phyloP scores from a whole-genome alignment of 2,329 filamentous ascomycete species.

The Penicillium janthinellum region DNA sequence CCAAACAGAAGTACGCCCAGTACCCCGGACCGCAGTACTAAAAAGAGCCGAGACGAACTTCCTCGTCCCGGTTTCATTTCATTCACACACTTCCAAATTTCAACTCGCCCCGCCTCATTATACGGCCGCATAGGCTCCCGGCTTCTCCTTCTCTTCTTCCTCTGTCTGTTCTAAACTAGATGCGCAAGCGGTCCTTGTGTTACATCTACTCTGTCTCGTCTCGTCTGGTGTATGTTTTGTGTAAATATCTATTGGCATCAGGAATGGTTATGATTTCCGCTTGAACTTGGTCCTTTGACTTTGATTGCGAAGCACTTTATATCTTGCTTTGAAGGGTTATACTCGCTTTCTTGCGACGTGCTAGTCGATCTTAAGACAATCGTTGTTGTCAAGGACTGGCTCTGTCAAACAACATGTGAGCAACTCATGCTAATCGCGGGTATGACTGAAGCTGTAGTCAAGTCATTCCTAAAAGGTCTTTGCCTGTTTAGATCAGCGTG shows the following conservation, averaged over 20 bases:
- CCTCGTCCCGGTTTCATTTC: constrained; percentile 8
- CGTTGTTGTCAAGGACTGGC: background rate
- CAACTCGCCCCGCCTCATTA: constrained; percentile 7
- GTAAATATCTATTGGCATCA: constrained; percentile 46
- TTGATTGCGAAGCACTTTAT: background rate
- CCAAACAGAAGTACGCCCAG: constrained; percentile 50
- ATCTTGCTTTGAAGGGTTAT: background rate
- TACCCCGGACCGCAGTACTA: constrained; percentile 44
- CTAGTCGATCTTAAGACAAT: background rate
- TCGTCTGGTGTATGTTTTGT: constrained; percentile 29
- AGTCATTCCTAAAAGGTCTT: too few species aligned
- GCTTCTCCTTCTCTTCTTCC: constrained; percentile 11
- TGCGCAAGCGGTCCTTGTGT: constrained; percentile 27
- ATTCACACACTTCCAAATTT: background rate
- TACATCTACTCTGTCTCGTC: constrained; percentile 23
- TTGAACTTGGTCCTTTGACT: constrained; percentile 10
- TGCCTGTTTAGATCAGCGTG: too few species aligned
- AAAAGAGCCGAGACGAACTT: constrained; percentile 10
- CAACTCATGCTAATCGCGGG: background rate
- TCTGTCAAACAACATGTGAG: background rate
- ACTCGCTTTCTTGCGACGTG: background rate
- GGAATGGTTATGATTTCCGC: constrained; percentile 38
- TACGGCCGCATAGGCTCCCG: constrained; percentile 18
- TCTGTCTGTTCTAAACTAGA: constrained; percentile 24
- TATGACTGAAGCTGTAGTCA: too few species aligned